Conservation (phyloP, 1,284 basidiomycete species). For the Polyporus tsugae region DNA sequence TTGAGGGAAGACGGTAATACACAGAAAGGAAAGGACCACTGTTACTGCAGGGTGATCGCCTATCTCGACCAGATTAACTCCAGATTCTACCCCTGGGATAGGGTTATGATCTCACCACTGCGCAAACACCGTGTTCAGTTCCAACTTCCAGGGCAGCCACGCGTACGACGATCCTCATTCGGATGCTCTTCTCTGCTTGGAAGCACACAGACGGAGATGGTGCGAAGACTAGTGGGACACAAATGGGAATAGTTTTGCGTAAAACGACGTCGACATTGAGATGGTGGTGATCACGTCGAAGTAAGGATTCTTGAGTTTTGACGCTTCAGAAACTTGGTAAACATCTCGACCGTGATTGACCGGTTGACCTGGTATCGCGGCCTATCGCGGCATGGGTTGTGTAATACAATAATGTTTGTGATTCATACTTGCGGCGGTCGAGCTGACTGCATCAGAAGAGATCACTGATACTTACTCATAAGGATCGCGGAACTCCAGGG, state of each 20-base stretch:
- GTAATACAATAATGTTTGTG: neutral
- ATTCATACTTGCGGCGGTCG: neutral
- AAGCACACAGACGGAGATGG: neutral
- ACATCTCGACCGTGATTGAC: neutral
- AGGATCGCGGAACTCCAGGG: neutral
- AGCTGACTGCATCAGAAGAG: neutral
- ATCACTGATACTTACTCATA: neutral
- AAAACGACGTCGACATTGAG: neutral
- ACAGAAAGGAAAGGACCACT: neutral
- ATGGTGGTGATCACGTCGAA: too few relatives aligned
- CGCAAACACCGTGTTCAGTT: neutral
- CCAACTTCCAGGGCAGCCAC: neutral
- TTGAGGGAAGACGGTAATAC: neutral
- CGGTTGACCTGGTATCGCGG: neutral
- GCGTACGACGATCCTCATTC: neutral
- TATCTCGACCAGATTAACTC: constrained; percentile 11
- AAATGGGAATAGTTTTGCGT: neutral
- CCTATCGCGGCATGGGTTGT: neutral
- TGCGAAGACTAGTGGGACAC: neutral
- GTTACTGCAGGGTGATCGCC: neutral
- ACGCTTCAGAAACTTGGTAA: neutral
- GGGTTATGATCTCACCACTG: constrained; percentile 23
- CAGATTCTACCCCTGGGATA: constrained; percentile 16
- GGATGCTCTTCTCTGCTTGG: neutral
- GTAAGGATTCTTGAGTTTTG: neutral